A percentile compares a stretch with the other conserved stretches of the same genome.
Conservation (phyloP, 805 yeast species). For the Saccharomyces paradoxus region DNA sequence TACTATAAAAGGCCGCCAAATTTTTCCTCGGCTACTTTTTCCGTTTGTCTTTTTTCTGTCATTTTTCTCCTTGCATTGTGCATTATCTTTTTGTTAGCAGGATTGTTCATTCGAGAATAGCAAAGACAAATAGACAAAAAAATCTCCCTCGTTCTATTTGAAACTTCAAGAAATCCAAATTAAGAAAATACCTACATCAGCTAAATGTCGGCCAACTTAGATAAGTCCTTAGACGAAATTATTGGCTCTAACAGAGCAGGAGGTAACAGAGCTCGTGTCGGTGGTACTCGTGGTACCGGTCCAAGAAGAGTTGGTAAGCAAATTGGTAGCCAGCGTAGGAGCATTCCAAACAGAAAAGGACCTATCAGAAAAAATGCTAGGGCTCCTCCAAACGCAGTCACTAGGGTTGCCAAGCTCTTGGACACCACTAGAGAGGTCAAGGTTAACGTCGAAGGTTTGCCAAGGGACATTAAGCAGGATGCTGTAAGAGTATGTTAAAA, state of each 20-base stretch:
- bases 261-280: slow-evolving; percentile 18
- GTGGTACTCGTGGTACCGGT: slow-evolving; percentile 31
- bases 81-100: not conserved
- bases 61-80: not conserved
- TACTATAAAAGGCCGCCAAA: not conserved
- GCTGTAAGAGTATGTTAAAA: slow-evolving; percentile 73
- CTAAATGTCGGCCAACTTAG: slow-evolving; percentile 71
- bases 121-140: not conserved
- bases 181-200: not conserved
- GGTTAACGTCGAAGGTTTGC: slow-evolving; percentile 78
- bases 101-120: too few species aligned
- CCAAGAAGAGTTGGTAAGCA: slow-evolving; percentile 30
- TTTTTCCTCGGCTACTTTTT: not conserved
- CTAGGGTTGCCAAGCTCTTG: slow-evolving; percentile 32
- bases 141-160: slow-evolving; percentile 2
- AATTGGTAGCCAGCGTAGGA: slow-evolving; percentile 23
- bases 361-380: slow-evolving; percentile 13
- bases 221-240: slow-evolving; percentile 91
- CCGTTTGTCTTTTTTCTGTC: not conserved
- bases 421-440: slow-evolving; percentile 59
- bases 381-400: slow-evolving; percentile 28
- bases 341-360: slow-evolving; percentile 12
- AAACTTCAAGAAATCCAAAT: not conserved
- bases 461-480: slow-evolving; percentile 76
- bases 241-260: slow-evolving; percentile 49